Percentiles rank a stretch among this genome's conserved stretches.
Evolutionary conservation across 169 alveolate species (phyloP).

Genomic region (Babesia ovata): DNA sequence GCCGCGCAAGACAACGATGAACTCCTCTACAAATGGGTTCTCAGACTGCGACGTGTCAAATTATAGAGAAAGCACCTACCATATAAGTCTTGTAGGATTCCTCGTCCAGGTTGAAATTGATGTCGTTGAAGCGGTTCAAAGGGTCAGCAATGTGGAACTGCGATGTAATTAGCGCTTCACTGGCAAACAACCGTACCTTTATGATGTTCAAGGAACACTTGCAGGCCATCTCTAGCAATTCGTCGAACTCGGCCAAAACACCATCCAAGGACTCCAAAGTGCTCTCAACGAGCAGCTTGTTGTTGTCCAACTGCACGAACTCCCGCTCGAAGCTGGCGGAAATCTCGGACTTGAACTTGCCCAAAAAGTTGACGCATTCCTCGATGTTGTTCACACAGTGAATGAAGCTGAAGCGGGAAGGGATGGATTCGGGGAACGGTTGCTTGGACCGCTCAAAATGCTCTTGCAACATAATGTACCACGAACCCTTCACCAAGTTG

Average conservation of each 20-base stretch:
- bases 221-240: constrained; percentile 41
- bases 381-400: constrained; percentile 64
- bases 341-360: constrained; percentile 54
- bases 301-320: constrained; percentile 21
- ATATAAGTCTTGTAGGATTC: constrained; percentile 35
- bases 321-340: constrained; percentile 33
- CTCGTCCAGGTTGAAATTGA: constrained; percentile 49
- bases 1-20: constrained; percentile 16
- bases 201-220: constrained; percentile 41
- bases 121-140: constrained; percentile 22
- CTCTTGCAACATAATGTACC: constrained; percentile 54
- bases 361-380: constrained; percentile 57
- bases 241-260: constrained; percentile 40
- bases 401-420: constrained; percentile 55
- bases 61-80: neutral
- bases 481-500: constrained; percentile 21
- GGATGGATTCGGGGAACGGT: constrained; percentile 43
- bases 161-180: neutral
- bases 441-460: constrained; percentile 30
- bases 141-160: constrained; percentile 57
- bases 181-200: constrained; percentile 19
- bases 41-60: constrained; percentile 21
- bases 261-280: constrained; percentile 55
- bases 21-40: constrained; percentile 38
- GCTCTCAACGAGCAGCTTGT: constrained; percentile 48